These are phyloP conservation scores for Liquidambar formosana DNA, from an alignment of 164 flowering plant species.

Conservation along the genomic window DNA sequence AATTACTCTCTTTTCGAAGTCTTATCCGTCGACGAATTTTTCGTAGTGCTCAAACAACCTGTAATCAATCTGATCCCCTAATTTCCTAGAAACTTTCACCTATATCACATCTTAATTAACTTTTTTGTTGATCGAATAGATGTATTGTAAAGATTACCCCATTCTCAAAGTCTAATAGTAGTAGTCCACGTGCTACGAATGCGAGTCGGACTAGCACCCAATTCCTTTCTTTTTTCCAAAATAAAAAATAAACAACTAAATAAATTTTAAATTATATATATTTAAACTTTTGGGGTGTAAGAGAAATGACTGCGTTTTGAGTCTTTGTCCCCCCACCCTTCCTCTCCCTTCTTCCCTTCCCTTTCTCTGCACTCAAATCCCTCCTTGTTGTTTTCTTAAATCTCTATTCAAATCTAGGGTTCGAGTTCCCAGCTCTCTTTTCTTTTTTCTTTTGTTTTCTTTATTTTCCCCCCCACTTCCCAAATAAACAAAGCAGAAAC, in stretches of 20 bases:
- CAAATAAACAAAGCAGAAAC: constrained; percentile 18
- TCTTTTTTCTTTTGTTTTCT: constrained; percentile 4
- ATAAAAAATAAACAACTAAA: background rate
- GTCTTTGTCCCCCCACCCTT: constrained; percentile 20
- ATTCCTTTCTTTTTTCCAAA: background rate
- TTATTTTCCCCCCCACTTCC: constrained; percentile 1
- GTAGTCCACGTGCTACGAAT: constrained; percentile 4
- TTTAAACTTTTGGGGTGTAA: constrained; percentile 24
- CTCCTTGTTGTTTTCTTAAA: background rate
- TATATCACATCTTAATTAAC: no score
- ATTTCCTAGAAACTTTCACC: no score
- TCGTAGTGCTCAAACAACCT: no score
- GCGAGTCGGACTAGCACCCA: background rate
- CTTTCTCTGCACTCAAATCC: constrained; percentile 42
- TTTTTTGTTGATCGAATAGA: no score
- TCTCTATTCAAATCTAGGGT: constrained; percentile 25
- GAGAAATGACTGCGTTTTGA: constrained; percentile 43
- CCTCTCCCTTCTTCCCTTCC: constrained; percentile 6
- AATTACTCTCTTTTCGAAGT: no score
- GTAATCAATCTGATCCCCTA: no score
- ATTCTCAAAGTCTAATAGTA: background rate
- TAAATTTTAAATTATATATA: constrained; percentile 12
- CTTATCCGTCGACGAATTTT: no score
- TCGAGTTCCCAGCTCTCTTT: constrained; percentile 34
- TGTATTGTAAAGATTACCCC: no score